These are phyloP conservation scores for Sordariomycetes sp. DNA, from an alignment of 2,329 filamentous ascomycete species.

Conservation along the genomic window DNA sequence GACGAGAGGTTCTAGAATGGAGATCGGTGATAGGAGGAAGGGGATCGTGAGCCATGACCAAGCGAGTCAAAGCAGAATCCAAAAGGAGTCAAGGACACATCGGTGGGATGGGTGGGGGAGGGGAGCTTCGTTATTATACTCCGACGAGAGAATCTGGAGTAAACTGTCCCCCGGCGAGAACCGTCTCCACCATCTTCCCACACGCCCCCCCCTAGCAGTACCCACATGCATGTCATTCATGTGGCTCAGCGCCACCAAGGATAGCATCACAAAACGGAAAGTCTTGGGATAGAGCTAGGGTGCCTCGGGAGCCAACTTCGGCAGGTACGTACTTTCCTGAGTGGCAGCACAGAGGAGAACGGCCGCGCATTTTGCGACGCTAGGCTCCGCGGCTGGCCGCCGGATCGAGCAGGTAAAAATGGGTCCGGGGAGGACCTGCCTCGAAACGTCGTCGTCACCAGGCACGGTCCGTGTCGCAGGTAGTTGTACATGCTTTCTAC, in stretches of 20 bases:
- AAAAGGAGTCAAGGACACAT: constrained; percentile 3
- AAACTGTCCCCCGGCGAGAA: background rate
- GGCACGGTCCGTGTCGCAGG: background rate
- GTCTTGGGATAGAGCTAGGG: background rate
- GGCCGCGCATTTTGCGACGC: background rate
- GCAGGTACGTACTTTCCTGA: background rate
- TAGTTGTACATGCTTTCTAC: background rate
- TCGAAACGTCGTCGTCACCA: background rate
- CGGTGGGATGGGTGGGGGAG: constrained; percentile 3
- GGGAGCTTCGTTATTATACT: constrained; percentile 4
- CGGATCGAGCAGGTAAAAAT: background rate
- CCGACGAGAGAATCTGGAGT: constrained; percentile 2
- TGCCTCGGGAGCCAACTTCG: background rate
- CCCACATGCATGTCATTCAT: constrained; percentile 4
- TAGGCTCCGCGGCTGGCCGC: background rate
- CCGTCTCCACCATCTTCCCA: background rate
- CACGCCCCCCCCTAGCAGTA: background rate
- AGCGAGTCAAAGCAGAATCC: background rate
- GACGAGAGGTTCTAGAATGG: background rate
- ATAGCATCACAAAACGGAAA: background rate
- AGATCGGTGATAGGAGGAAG: background rate
- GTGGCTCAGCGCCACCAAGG: constrained; percentile 2
- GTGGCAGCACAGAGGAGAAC: background rate
- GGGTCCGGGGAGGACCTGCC: background rate
- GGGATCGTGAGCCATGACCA: background rate